Percentiles rank a stretch among this genome's conserved stretches.
These are phyloP conservation scores for Colletotrichum chlorophyti DNA, from an alignment of 2,329 filamentous ascomycete species.

Conservation along the genomic window DNA sequence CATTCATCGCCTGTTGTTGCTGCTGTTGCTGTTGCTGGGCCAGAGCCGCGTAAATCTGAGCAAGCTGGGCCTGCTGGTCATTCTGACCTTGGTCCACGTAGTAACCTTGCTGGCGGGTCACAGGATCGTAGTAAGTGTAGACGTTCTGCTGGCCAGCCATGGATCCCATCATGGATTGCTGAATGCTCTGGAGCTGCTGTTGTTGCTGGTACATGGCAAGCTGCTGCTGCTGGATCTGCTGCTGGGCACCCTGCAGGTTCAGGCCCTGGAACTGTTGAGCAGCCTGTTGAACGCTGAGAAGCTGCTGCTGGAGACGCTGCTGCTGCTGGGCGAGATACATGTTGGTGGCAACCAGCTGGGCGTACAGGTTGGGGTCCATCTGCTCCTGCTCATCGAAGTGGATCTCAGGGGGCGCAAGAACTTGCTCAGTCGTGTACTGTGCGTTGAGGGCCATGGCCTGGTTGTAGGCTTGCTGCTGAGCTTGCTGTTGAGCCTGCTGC, in stretches of 20 bases:
- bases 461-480: conserved; percentile 34
- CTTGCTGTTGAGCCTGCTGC: conserved; percentile 36
- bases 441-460: conserved; percentile 41
- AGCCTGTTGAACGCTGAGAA: conserved; percentile 82
- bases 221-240: conserved; percentile 54
- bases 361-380: conserved; percentile 86
- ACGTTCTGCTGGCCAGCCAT: conserved; percentile 66
- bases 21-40: conserved; percentile 41
- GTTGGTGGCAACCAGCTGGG: conserved; percentile 89
- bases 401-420: conserved; percentile 82
- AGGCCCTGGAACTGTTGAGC: conserved; percentile 84
- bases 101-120: conserved; percentile 84
- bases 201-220: conserved; percentile 53
- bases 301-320: conserved; percentile 91
- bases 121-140: conserved; percentile 83
- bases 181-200: conserved; percentile 47
- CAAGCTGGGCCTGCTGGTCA: conserved; percentile 50
- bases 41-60: conserved; percentile 36
- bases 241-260: conserved; percentile 64
- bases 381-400: conserved; percentile 75
- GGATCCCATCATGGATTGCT: conserved; percentile 48
- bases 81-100: conserved; percentile 72
- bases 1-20: conserved; percentile 55
- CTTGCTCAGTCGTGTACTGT: conserved; percentile 78
- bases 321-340: conserved; percentile 93